These are phyloP conservation scores for Pleurotus platypus DNA, from an alignment of 768 basidiomycete genomes.

Conservation along the genomic window DNA sequence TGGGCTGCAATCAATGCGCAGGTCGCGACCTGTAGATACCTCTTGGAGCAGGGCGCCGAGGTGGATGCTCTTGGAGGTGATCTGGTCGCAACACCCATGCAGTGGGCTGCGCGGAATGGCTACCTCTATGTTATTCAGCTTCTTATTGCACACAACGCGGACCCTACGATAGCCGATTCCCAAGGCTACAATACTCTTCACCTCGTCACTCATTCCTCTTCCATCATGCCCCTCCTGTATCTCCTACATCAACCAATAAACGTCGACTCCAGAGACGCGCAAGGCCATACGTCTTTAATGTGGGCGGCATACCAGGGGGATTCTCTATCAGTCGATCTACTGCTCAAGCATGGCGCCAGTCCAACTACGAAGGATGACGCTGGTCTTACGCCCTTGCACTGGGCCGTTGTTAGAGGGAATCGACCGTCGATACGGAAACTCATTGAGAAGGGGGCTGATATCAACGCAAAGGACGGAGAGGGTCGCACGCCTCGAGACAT, in stretches of 20 bases:
- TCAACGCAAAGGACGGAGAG: conserved; percentile 74
- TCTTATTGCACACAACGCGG: conserved; percentile 84
- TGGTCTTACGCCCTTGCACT: conserved; percentile 88
- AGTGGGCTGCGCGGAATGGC: conserved; percentile 98
- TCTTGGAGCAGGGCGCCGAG: conserved; percentile 91
- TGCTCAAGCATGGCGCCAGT: conserved; percentile 85
- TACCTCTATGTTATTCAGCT: conserved; percentile 95
- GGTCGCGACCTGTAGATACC: conserved; percentile 78
- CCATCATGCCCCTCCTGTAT: conserved; percentile 92
- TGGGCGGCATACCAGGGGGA: conserved; percentile 99
- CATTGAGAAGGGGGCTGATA: conserved; percentile 81
- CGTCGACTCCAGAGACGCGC: conserved; percentile 85
- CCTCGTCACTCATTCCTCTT: conserved; percentile 90
- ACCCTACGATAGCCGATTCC: conserved; percentile 86
- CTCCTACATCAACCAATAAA: conserved; percentile 90
- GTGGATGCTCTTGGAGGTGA: conserved; percentile 95
- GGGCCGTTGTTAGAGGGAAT: conserved; percentile 98
- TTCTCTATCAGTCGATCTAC: conserved; percentile 87
- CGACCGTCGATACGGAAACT: conserved; percentile 79
- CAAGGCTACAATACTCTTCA: conserved; percentile 97
- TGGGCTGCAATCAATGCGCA: conserved; percentile 99
- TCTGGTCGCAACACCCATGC: conserved; percentile 89
- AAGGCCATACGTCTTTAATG: conserved; percentile 94
- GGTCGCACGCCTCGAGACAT: conserved; percentile 92
- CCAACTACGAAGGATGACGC: conserved; percentile 72